Conservation (phyloP, 169 alveolate genomes). For the Fabrea salina region DNA sequence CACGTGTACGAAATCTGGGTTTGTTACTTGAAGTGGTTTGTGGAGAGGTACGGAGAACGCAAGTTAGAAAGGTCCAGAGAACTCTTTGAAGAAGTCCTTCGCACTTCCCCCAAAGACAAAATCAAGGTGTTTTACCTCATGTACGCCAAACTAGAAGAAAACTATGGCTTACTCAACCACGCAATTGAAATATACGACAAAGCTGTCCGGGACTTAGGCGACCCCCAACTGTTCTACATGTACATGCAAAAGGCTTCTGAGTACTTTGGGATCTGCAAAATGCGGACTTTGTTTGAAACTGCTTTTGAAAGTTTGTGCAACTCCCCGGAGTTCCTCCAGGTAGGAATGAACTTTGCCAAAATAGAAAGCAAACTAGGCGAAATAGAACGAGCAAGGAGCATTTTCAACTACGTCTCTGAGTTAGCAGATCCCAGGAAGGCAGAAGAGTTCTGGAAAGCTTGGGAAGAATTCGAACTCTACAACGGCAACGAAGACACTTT, state of each 20-base stretch:
- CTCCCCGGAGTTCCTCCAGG: constrained; percentile 72
- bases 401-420: constrained; percentile 85
- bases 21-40: constrained; percentile 83
- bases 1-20: constrained; percentile 89
- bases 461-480: constrained; percentile 91
- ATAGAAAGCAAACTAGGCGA: constrained; percentile 93
- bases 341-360: constrained; percentile 87
- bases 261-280: constrained; percentile 87
- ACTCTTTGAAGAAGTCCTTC: constrained; percentile 81
- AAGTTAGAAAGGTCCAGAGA: constrained; percentile 93
- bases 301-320: constrained; percentile 31
- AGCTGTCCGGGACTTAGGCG: constrained; percentile 79
- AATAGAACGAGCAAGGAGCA: constrained; percentile 91
- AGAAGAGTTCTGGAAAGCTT: constrained; percentile 81
- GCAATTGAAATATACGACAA: constrained; percentile 85
- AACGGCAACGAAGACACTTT: constrained; percentile 93
- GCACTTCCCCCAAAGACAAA: constrained; percentile 54
- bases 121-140: constrained; percentile 77
- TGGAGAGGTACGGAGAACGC: constrained; percentile 79
- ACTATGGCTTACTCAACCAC: constrained; percentile 88
- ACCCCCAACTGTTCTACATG: constrained; percentile 76
- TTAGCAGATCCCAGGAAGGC: constrained; percentile 86
- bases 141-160: constrained; percentile 92
- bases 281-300: constrained; percentile 81
- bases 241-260: constrained; percentile 89